These are phyloP conservation scores for Solanum hybrid DNA, from an alignment of 305 asterid genomes.

Conservation along the genomic window DNA sequence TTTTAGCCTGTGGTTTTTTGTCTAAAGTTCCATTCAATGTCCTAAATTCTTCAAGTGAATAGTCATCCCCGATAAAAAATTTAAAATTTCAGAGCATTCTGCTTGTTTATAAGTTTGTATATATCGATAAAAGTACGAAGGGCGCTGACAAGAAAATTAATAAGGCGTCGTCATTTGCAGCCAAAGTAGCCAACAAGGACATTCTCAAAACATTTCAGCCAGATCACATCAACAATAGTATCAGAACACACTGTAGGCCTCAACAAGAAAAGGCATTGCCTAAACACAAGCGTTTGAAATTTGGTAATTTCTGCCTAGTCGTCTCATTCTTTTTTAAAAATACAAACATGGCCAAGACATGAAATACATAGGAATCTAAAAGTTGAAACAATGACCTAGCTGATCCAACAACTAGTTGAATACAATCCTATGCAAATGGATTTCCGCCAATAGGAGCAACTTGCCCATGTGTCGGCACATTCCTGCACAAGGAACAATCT, in stretches of 20 bases:
- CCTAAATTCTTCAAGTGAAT: neutral
- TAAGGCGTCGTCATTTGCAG: neutral
- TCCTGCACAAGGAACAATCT: slow-evolving; percentile 37
- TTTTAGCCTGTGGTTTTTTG: neutral
- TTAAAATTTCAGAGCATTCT: neutral
- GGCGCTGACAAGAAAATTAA: neutral
- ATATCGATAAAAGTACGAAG: neutral
- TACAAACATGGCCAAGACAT: neutral
- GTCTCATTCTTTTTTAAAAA: neutral
- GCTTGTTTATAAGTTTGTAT: neutral
- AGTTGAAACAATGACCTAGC: neutral
- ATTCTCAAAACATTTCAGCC: neutral
- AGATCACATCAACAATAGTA: neutral
- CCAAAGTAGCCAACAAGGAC: neutral
- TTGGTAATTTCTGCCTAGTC: neutral
- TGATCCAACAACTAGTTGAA: neutral
- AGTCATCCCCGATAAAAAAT: neutral
- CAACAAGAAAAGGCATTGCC: neutral
- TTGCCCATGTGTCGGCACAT: slow-evolving; percentile 46
- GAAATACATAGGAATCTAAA: slow-evolving; percentile 2
- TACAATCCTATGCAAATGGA: slow-evolving; percentile 51
- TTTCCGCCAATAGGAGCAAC: slow-evolving; percentile 70
- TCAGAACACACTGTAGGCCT: neutral
- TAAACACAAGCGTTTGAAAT: neutral
- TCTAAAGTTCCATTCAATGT: neutral